Evolutionary conservation across 441 rosid genomes (phyloP).

Genomic region (Adansonia gregorii): DNA sequence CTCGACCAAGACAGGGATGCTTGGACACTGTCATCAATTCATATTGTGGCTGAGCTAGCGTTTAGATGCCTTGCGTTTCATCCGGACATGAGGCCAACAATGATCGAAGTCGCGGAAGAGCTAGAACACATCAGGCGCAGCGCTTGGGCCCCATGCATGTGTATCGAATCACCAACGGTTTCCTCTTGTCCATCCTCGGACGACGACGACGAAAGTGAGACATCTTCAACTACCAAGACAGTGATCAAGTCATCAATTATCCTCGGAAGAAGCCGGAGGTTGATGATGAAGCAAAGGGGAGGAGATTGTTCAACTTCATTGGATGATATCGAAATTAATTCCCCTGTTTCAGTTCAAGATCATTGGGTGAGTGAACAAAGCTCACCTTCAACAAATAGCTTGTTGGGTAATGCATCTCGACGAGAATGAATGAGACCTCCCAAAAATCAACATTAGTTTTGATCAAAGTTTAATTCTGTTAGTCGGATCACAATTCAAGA

Average conservation of each 20-base stretch:
- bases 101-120: constrained; percentile 80
- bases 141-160: constrained; percentile 59
- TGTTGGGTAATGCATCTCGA: constrained; percentile 60
- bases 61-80: constrained; percentile 89
- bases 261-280: constrained; percentile 42
- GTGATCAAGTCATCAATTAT: constrained; percentile 32
- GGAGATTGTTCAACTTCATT: constrained; percentile 25
- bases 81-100: constrained; percentile 85
- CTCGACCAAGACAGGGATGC: constrained; percentile 64
- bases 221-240: constrained; percentile 36
- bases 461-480: background rate
- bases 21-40: constrained; percentile 70
- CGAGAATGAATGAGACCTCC: constrained; percentile 31
- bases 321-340: constrained; percentile 59
- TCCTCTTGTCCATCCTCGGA: constrained; percentile 48
- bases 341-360: constrained; percentile 86
- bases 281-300: constrained; percentile 16
- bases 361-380: constrained; percentile 89
- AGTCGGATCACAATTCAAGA: background rate
- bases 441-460: background rate
- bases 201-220: constrained; percentile 39
- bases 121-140: constrained; percentile 66
- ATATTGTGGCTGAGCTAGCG: constrained; percentile 79
- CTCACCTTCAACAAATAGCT: constrained; percentile 83
- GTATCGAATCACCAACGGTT: constrained; percentile 49